These are phyloP conservation scores for Alternaria solani DNA, from an alignment of 2,329 filamentous ascomycete species.

Conservation along the genomic window DNA sequence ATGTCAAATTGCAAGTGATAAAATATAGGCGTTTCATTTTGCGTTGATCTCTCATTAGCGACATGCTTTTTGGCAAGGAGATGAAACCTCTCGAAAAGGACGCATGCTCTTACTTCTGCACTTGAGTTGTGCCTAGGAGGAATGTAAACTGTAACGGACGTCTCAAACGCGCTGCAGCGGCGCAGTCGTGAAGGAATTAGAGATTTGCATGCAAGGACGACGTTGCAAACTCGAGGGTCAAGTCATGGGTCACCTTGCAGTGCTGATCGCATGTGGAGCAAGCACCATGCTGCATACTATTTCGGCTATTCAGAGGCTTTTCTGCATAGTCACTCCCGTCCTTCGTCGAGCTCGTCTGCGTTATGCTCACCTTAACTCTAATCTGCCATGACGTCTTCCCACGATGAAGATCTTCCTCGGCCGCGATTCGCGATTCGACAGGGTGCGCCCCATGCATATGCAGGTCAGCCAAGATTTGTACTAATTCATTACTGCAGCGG, in stretches of 20 bases:
- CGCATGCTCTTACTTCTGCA: neutral
- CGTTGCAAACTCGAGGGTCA: neutral
- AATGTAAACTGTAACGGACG: neutral
- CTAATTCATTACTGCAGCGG: neutral
- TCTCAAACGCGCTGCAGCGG: neutral
- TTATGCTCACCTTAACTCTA: neutral
- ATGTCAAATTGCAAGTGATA: neutral
- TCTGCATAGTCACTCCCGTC: neutral
- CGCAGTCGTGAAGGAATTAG: neutral
- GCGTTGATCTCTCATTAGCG: neutral
- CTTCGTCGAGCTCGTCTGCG: neutral
- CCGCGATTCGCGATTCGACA: constrained; percentile 1
- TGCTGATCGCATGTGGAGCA: neutral
- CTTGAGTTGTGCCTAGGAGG: neutral
- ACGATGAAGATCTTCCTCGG: neutral
- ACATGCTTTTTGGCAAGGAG: neutral
- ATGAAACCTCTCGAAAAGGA: neutral
- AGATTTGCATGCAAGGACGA: neutral
- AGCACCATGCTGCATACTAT: neutral
- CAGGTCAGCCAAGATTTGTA: neutral
- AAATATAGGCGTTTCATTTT: neutral
- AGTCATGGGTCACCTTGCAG: neutral
- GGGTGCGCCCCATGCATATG: neutral
- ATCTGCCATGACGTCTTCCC: neutral
- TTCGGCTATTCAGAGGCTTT: neutral